Evolutionary conservation across 176 grass and related monocot genomes (phyloP), one percentile per base, ranked within the genome.

Genomic region (Puya raimondii): DNA sequence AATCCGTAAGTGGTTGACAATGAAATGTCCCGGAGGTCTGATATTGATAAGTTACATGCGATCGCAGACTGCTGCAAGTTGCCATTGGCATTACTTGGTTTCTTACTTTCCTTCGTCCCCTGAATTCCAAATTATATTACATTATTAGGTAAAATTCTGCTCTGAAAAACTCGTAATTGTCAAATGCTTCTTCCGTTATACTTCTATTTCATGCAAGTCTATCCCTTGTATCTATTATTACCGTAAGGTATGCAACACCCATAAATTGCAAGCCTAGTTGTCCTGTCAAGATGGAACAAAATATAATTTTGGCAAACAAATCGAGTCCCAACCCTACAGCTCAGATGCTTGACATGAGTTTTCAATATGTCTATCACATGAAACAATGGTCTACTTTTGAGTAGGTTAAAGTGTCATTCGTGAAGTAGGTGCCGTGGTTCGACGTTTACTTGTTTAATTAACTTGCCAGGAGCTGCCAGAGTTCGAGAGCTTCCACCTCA

Each of bases 391-490:
- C 65, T 80, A 72, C 10, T 72, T 68, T 76, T 77, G 17, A 50
- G 66, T 69, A 64, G 48, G 58, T 51, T 8, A 50, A 73, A 72
- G 16, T 72, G 12, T 51, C 63, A 47, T 82, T 80, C 16, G 2
- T 70, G 23, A 77, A 71, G 51, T 65, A 70, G 49, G 70, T 82
- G 50, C 17, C 20, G 47, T 33, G 47, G n/a, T 20, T 69, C 68
- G 18, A 76, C 50, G 42, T 76, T 91, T 76, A 91, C 65, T 79
- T 79, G 57, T 87, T 81, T 67, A 61, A 75, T 90, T 87, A 80
- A 74, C 65, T 83, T 91, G 63, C 25, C 83, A 96, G 89, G 93
- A 71, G 84, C 89, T 47, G 71, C 71, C 23, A 89, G 84, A 81
- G 89, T 96, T 8, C 83, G 93, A 64, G 82, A 53, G 27, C 81